Percentiles rank a stretch among this genome's conserved stretches.
These are phyloP conservation scores for Colletotrichum chlorophyti DNA, from an alignment of 2,329 filamentous ascomycete species.

Conservation along the genomic window DNA sequence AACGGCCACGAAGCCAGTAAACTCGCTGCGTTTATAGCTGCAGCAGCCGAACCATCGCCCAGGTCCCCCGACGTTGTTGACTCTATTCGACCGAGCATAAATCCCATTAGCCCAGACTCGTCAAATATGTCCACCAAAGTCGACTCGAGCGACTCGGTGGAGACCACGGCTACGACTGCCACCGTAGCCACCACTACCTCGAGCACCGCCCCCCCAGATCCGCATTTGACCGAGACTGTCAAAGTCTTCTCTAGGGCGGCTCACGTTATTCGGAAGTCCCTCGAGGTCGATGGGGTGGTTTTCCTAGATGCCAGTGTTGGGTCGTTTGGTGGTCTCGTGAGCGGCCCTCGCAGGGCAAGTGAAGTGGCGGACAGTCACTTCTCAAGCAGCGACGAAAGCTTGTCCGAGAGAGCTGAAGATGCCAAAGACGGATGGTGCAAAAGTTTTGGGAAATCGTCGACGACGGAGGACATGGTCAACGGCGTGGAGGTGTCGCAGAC, in stretches of 20 bases:
- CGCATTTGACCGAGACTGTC: slow-evolving; percentile 21
- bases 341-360: slow-evolving; percentile 26
- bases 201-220: slow-evolving; percentile 24
- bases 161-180: slow-evolving; percentile 11
- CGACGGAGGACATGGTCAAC: slow-evolving; percentile 36
- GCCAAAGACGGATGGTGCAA: slow-evolving; percentile 34
- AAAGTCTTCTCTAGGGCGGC: slow-evolving; percentile 51
- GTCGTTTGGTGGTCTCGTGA: slow-evolving; percentile 36
- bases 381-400: slow-evolving; percentile 33
- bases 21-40: slow-evolving; percentile 1
- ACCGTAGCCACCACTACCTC: slow-evolving; percentile 26
- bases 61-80: neutral
- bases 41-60: neutral
- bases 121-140: neutral
- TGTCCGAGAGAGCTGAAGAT: slow-evolving; percentile 9
- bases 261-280: slow-evolving; percentile 47
- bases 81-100: slow-evolving; percentile 17
- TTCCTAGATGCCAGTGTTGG: slow-evolving; percentile 33
- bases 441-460: slow-evolving; percentile 47
- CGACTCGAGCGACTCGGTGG: slow-evolving; percentile 24
- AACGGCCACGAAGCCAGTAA: neutral
- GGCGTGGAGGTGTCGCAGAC: slow-evolving; percentile 33
- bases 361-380: slow-evolving; percentile 26
- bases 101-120: slow-evolving; percentile 5
- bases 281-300: slow-evolving; percentile 38